A percentile compares a stretch with the other conserved stretches of the same genome.
phyloP scores from a whole-genome alignment of 2,329 filamentous ascomycete genomes.

The Arachnopeziza araneosa region DNA sequence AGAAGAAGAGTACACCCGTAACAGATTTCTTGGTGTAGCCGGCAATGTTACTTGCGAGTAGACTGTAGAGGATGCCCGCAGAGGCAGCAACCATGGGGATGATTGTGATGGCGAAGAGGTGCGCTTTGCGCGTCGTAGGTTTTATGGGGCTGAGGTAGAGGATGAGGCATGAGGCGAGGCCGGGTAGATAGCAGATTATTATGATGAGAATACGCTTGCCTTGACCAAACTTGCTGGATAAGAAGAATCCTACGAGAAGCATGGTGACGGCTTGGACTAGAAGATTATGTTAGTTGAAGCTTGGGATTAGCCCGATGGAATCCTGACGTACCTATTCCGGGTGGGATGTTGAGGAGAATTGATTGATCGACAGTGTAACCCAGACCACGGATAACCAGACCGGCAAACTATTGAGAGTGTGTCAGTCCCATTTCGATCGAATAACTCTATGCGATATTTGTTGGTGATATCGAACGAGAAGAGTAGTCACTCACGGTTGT shows the following conservation, averaged over 20 bases:
- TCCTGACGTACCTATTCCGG: neutral
- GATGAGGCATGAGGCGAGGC: conserved; percentile 54
- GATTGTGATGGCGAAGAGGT: conserved; percentile 43
- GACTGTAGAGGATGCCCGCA: conserved; percentile 52
- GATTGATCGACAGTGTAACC: neutral
- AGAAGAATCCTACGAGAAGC: conserved; percentile 48
- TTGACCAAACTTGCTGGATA: conserved; percentile 23
- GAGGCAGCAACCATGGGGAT: conserved; percentile 37
- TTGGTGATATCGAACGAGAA: conserved; percentile 34
- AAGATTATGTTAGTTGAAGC: neutral
- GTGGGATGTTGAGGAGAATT: neutral
- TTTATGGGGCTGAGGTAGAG: conserved; percentile 44
- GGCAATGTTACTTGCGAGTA: conserved; percentile 54
- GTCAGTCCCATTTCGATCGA: conserved; percentile 49
- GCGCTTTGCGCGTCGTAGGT: conserved; percentile 38
- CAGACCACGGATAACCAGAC: neutral
- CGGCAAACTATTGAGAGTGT: neutral
- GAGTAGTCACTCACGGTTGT: conserved; percentile 25
- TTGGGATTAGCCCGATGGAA: neutral
- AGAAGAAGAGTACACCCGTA: conserved; percentile 20
- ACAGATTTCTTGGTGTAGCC: conserved; percentile 40
- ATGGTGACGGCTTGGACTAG: conserved; percentile 47
- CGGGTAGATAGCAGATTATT: conserved; percentile 36
- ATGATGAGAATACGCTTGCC: conserved; percentile 20
- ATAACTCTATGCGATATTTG: neutral